Conservation (phyloP, 495 filamentous ascomycete species). For the Trichoderma parareesei region DNA sequence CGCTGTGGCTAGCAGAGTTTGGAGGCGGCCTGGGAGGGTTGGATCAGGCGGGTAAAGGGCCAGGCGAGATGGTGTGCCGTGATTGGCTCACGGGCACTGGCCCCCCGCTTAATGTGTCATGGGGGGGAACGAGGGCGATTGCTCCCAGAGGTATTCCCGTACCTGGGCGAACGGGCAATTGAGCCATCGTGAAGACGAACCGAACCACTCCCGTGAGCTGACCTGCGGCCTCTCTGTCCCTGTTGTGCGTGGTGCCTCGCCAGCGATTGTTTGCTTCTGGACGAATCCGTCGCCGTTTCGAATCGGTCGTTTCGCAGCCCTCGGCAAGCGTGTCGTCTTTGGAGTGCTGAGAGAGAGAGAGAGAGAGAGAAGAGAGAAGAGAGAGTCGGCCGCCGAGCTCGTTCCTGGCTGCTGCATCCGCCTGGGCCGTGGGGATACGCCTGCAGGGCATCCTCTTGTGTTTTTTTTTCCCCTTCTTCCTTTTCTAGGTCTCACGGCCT, state of each 20-base stretch:
- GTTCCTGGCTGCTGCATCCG: background rate
- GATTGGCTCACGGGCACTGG: constrained; percentile 10
- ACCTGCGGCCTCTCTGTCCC: background rate
- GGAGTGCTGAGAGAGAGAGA: background rate
- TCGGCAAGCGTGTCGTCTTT: background rate
- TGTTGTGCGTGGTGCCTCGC: background rate
- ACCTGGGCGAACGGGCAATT: constrained; percentile 1
- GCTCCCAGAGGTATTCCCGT: background rate
- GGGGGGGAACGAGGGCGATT: constrained; percentile 7
- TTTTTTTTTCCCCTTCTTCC: background rate
- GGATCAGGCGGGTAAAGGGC: constrained; percentile 7
- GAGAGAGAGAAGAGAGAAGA: too few species aligned
- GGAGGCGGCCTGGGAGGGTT: constrained; percentile 1
- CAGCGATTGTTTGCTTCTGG: constrained; percentile 6
- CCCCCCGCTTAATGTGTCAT: constrained; percentile 20
- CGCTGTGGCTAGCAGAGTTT: constrained; percentile 7
- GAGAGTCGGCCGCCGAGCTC: background rate
- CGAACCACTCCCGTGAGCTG: constrained; percentile 7
- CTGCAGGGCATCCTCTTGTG: background rate
- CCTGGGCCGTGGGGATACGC: background rate
- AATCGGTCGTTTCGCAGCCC: background rate
- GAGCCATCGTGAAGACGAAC: constrained; percentile 9
- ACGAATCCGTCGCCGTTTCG: background rate
- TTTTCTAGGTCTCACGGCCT: too few species aligned
- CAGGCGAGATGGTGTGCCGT: constrained; percentile 11